Evolutionary conservation across 23 red algal species (phyloP).

Genomic region (Gracilaria domingensis): DNA sequence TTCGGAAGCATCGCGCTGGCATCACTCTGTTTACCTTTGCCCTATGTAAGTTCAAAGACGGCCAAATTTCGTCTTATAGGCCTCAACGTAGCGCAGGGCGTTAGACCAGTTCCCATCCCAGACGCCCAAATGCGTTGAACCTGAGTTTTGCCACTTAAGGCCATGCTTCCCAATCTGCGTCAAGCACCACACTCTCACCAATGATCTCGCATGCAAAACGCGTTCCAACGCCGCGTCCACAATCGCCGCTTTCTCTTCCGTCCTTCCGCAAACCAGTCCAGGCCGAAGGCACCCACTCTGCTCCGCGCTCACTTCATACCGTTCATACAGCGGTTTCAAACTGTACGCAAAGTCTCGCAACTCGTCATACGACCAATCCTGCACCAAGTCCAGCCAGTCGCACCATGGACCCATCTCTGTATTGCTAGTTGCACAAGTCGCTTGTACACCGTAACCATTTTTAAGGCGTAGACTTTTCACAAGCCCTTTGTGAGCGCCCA

Average conservation of each 20-base stretch:
- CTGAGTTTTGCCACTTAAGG: neutral
- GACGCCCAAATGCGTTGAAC: too few species aligned
- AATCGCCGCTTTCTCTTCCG: too few species aligned
- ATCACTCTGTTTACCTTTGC: too few species aligned
- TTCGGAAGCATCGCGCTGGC: too few species aligned
- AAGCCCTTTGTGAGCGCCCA: neutral
- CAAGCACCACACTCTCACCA: conserved; percentile 21
- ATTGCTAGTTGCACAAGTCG: neutral
- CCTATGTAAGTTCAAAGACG: too few species aligned
- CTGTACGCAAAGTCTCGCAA: conserved; percentile 11
- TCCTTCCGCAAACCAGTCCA: neutral
- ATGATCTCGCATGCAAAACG: neutral
- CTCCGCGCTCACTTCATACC: neutral
- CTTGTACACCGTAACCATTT: neutral
- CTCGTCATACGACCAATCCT: neutral
- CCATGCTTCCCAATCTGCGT: neutral
- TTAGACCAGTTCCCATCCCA: too few species aligned
- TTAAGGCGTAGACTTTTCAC: neutral
- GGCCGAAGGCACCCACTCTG: conserved; percentile 2
- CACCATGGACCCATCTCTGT: neutral
- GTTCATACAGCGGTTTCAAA: conserved; percentile 13
- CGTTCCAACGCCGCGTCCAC: conserved; percentile 19
- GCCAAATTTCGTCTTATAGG: too few species aligned
- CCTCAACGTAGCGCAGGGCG: too few species aligned
- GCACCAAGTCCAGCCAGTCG: neutral